Evolutionary conservation across 1,284 basidiomycete species (phyloP).

Genomic region (Pyrrhoderma lamaoense): DNA sequence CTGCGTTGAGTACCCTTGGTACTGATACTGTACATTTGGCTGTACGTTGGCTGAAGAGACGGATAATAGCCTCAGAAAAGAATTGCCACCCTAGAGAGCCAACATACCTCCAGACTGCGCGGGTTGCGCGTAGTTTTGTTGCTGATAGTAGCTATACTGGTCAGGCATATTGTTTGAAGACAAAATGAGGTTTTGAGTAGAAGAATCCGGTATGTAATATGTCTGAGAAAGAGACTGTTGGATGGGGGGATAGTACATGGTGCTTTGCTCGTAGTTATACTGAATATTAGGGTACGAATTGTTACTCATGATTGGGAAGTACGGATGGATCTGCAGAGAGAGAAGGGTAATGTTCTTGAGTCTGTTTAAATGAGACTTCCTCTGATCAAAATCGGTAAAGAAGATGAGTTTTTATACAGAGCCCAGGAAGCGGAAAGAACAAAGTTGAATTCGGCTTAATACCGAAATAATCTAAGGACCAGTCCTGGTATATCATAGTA

Average conservation of each 20-base stretch:
- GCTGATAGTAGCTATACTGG: slow-evolving; percentile 7
- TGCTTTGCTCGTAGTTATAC: neutral
- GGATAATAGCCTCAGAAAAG: no score
- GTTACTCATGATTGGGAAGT: slow-evolving; percentile 16
- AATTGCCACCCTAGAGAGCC: no score
- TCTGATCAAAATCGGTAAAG: slow-evolving; percentile 6
- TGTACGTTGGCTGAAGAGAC: neutral
- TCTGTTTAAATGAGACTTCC: slow-evolving; percentile 6
- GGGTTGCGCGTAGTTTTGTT: slow-evolving; percentile 3
- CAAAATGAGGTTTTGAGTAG: neutral
- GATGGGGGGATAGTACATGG: neutral
- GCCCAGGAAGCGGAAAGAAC: neutral
- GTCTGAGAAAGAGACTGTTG: neutral
- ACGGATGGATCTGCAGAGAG: slow-evolving; percentile 7
- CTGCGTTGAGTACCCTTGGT: neutral
- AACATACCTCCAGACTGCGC: slow-evolving; percentile 6
- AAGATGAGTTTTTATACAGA: slow-evolving; percentile 14
- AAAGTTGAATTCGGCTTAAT: no score
- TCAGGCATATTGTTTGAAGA: slow-evolving; percentile 6
- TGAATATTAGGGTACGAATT: slow-evolving; percentile 5
- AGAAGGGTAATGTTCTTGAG: slow-evolving; percentile 2
- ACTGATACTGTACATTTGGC: neutral
- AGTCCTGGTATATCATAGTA: neutral
- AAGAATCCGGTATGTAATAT: neutral
- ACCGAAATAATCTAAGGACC: neutral